Percentiles rank a stretch among this genome's conserved stretches.
phyloP scores from a whole-genome alignment of 306 rosid species.

The Amphicarpaea edgeworthii region DNA sequence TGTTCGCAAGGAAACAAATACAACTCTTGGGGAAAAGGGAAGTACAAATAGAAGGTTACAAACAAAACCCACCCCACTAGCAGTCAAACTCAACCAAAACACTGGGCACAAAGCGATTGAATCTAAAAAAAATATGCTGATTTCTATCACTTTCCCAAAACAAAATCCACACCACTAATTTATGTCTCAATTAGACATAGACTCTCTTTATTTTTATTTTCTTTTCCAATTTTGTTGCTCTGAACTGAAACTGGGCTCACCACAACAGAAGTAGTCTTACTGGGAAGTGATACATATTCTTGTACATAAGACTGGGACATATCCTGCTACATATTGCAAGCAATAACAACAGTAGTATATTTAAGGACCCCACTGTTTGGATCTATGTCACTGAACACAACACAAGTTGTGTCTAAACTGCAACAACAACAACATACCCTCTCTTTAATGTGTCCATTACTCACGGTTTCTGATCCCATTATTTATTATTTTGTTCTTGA shows the following conservation, averaged over 20 bases:
- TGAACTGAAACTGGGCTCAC: slow-evolving; percentile 22
- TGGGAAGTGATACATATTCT: slow-evolving; percentile 49
- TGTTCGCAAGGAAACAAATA: no score
- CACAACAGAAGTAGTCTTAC: slow-evolving; percentile 14
- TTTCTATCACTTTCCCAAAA: no score
- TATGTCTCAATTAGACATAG: background rate
- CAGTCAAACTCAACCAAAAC: no score
- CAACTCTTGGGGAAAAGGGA: no score
- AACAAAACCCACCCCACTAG: no score
- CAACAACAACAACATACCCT: slow-evolving; percentile 6
- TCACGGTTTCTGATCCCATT: slow-evolving; percentile 40
- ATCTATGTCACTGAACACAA: slow-evolving; percentile 34
- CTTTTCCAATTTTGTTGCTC: background rate
- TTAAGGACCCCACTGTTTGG: slow-evolving; percentile 40
- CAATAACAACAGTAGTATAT: slow-evolving; percentile 39
- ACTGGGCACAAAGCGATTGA: no score
- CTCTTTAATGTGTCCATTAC: slow-evolving; percentile 36
- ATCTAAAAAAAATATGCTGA: no score
- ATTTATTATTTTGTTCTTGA: slow-evolving; percentile 31
- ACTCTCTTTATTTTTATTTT: no score
- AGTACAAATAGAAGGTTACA: no score
- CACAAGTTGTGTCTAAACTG: slow-evolving; percentile 24
- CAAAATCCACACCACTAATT: no score
- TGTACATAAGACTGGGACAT: slow-evolving; percentile 37
- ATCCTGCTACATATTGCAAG: slow-evolving; percentile 33